Evolutionary conservation across 1,284 basidiomycete species (phyloP), one percentile per base, ranked within the genome.

Genomic region (Ganoderma sinense): DNA sequence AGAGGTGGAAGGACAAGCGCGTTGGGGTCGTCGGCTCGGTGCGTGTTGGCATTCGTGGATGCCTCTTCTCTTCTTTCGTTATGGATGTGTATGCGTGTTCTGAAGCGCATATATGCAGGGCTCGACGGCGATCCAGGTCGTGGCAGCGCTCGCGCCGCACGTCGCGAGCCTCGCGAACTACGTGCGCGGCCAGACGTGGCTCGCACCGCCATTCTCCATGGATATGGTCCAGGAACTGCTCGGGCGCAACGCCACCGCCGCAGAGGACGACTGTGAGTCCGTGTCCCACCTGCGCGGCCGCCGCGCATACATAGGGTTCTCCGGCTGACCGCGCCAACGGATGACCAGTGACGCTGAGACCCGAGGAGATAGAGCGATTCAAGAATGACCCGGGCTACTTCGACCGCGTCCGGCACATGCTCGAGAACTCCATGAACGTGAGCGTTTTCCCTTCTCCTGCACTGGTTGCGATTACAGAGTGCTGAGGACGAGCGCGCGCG

Each of bases 101-200:
- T 58, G 26, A 58, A 1, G 36, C 36, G 36, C 29, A 10, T 26
- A 48, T 2, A 1, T 10, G 16, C 14, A 89, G 89, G 89, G 90
- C 0, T 89, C 89, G 2, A 88, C 88, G n/a, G 88, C 87, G 0
- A 84, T 91, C 33, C 91, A 91, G 74, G 85, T 90, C 18, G 86
- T 91, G 0, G 83, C 90, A 0, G 84, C 88, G 1, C 78, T 91
- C 13, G 89, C 89, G 72, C 84, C 86, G 2, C 83, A 81, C 67
- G 88, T 89, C 4, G 78, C 80, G 64, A 82, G 84, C 68, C 68
- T 91, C 40, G 79, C 81, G 59, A 89, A 89, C 76, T 91, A 86
- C 73, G 89, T 89, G 55, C 84, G 88, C 14, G 87, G 89, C 1
- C 85, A 86, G 75, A 89, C 89, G 0, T 91, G 88, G 90, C 82